phyloP scores from a whole-genome alignment of 768 basidiomycete species.

The Tulasnella sp. region DNA sequence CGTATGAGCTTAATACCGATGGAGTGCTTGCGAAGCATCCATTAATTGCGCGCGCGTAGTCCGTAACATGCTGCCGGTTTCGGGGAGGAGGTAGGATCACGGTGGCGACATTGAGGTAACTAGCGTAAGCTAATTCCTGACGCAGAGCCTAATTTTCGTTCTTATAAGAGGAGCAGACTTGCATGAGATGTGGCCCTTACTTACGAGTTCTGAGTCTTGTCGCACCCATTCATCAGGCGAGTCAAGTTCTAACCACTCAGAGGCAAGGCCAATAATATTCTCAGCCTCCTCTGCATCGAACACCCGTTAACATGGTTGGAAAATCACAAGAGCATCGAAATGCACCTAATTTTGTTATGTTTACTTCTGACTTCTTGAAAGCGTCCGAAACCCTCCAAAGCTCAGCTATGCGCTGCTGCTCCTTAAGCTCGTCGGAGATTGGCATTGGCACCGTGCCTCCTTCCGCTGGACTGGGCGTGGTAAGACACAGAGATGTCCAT shows the following conservation, averaged over 20 bases:
- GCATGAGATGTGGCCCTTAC: conserved; percentile 42
- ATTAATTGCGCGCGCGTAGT: conserved; percentile 90
- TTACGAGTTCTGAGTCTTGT: conserved; percentile 92
- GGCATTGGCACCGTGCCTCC: neutral
- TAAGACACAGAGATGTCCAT: conserved; percentile 88
- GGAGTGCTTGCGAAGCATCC: conserved; percentile 63
- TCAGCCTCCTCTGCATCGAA: conserved; percentile 69
- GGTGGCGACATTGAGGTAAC: conserved; percentile 84
- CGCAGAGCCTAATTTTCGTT: conserved; percentile 68
- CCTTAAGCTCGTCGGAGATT: conserved; percentile 46
- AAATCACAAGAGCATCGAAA: conserved; percentile 22
- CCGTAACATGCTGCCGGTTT: conserved; percentile 80
- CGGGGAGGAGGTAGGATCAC: conserved; percentile 88
- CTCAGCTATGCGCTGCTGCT: conserved; percentile 71
- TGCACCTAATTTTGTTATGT: conserved; percentile 81
- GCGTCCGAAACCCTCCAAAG: conserved; percentile 82
- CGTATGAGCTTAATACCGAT: conserved; percentile 61
- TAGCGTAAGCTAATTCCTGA: conserved; percentile 90
- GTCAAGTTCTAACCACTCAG: conserved; percentile 96
- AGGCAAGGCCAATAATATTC: conserved; percentile 71
- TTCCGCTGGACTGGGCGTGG: conserved; percentile 22
- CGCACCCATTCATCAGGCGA: conserved; percentile 90
- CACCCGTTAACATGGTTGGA: conserved; percentile 23
- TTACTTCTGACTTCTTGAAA: conserved; percentile 83
- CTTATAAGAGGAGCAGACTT: neutral